Evolutionary conservation across 805 yeast species (phyloP).

Genomic region (Phaffomyces thermotolerans): DNA sequence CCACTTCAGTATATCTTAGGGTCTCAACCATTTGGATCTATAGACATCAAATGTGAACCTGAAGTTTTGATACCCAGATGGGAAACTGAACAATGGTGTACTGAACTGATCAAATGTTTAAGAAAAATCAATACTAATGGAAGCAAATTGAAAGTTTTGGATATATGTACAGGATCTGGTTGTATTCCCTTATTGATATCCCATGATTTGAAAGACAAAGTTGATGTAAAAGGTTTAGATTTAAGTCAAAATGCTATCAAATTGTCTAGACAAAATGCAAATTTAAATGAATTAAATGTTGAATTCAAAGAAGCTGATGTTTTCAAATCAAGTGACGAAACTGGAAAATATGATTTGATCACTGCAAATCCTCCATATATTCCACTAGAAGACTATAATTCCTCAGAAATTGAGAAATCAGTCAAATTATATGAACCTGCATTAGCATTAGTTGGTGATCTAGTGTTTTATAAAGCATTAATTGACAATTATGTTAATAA

Average conservation of each 20-base stretch:
- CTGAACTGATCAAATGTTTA: constrained; percentile 29
- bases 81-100: constrained; percentile 93
- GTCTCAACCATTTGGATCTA: constrained; percentile 75
- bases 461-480: constrained; percentile 61
- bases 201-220: constrained; percentile 44
- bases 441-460: constrained; percentile 71
- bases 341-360: constrained; percentile 39
- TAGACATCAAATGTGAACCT: constrained; percentile 50
- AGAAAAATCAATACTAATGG: background rate
- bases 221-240: constrained; percentile 43
- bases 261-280: constrained; percentile 40
- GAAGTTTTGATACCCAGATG: constrained; percentile 84
- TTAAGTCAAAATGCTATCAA: constrained; percentile 1
- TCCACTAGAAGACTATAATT: constrained; percentile 36
- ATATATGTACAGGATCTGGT: constrained; percentile 85
- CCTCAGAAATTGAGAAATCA: constrained; percentile 44
- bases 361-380: constrained; percentile 93
- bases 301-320: constrained; percentile 7
- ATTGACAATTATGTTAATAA: constrained; percentile 36
- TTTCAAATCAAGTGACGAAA: background rate
- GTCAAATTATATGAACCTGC: constrained; percentile 71
- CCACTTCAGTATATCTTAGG: constrained; percentile 87
- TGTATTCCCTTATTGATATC: constrained; percentile 62
- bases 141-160: constrained; percentile 34
- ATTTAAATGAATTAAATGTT: constrained; percentile 2